Percentiles rank a stretch among this genome's conserved stretches.
Evolutionary conservation across 2,329 filamentous ascomycete species (phyloP).

Genomic region (Stachybotrys chlorohalonatus): DNA sequence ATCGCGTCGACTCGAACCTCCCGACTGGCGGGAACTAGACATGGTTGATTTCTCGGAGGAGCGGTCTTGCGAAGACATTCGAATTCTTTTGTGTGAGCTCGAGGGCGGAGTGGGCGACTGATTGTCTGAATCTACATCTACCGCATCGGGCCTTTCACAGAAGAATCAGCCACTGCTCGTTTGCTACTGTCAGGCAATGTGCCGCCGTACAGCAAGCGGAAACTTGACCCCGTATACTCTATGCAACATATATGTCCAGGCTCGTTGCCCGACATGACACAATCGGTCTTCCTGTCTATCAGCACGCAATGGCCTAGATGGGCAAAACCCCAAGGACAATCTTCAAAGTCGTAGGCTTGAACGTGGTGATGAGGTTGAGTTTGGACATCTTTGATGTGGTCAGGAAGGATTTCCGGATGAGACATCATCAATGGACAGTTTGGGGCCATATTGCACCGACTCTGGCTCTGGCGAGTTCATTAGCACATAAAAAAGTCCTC

Average conservation of each 20-base stretch:
- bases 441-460: constrained; percentile 7
- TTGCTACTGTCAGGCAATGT: too few relatives aligned
- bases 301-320: constrained; percentile 9
- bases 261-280: constrained; percentile 7
- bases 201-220: too few relatives aligned
- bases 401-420: constrained; percentile 6
- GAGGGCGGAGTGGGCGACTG: too few relatives aligned
- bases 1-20: too few relatives aligned
- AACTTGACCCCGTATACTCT: neutral
- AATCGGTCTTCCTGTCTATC: constrained; percentile 7
- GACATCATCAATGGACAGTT: constrained; percentile 7
- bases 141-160: too few relatives aligned
- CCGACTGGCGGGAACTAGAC: too few relatives aligned
- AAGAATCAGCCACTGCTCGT: too few relatives aligned
- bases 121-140: too few relatives aligned
- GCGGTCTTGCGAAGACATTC: too few relatives aligned
- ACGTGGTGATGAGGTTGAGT: constrained; percentile 10
- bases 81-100: too few relatives aligned
- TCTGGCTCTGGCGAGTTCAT: neutral
- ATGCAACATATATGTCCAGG: constrained; percentile 9
- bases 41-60: too few relatives aligned
- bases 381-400: constrained; percentile 6
- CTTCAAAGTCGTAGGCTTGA: constrained; percentile 7
- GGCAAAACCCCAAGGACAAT: constrained; percentile 6
- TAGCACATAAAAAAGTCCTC: neutral